Percentiles rank a stretch among this genome's conserved stretches.
Evolutionary conservation across 129 eudicot species (phyloP).

Genomic region (Tagetes patula): DNA sequence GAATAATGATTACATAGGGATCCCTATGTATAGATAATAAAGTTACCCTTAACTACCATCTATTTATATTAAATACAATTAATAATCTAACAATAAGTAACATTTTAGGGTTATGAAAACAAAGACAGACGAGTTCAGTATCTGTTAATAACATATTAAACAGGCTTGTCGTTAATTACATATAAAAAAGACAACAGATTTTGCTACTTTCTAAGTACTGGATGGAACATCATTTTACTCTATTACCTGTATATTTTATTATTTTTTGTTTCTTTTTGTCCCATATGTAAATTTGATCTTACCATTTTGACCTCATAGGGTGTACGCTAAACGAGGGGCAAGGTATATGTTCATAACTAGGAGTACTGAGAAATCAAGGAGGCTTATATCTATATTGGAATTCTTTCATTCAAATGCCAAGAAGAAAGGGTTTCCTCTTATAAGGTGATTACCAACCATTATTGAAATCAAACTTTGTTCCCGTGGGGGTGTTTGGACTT

Average conservation of each 20-base stretch:
- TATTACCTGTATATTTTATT: not conserved
- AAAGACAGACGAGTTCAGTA: not conserved
- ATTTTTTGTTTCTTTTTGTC: not conserved
- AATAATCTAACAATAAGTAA: not conserved
- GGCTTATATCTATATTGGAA: slow-evolving; percentile 49
- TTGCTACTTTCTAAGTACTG: not conserved
- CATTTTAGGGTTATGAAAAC: not conserved
- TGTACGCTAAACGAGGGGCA: slow-evolving; percentile 45
- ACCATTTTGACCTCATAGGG: slow-evolving; percentile 39
- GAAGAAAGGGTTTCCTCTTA: slow-evolving; percentile 39
- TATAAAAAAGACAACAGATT: not conserved
- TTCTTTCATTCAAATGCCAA: slow-evolving; percentile 36
- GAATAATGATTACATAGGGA: too few relatives aligned
- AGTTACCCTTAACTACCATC: too few relatives aligned
- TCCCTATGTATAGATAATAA: too few relatives aligned
- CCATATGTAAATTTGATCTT: not conserved
- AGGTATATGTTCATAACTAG: slow-evolving; percentile 49
- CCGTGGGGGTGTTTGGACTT: not conserved
- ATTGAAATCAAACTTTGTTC: not conserved
- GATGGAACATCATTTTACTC: not conserved
- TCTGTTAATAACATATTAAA: not conserved
- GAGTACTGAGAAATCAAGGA: slow-evolving; percentile 54
- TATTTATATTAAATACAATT: too few relatives aligned
- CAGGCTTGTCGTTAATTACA: not conserved
- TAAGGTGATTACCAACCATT: slow-evolving; percentile 43